These are phyloP conservation scores for Xylariales sp. DNA, from an alignment of 2,329 filamentous ascomycete species.

Conservation along the genomic window DNA sequence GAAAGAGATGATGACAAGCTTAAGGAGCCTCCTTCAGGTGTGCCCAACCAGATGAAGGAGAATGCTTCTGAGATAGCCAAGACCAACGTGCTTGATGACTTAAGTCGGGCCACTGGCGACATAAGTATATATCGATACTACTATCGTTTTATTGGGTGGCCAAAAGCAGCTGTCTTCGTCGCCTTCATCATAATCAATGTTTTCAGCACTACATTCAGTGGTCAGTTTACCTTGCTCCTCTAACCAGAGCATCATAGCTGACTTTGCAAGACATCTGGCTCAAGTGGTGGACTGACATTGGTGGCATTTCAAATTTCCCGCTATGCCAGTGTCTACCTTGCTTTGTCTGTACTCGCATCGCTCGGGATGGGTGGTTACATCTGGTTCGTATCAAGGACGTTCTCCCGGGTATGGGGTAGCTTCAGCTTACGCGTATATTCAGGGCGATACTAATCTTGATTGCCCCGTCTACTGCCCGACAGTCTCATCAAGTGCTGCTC, in stretches of 20 bases:
- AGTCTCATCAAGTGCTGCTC: constrained; percentile 1
- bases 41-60: neutral
- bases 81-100: neutral
- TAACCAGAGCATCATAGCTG: too few species aligned
- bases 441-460: constrained; percentile 5
- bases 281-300: constrained; percentile 42
- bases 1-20: neutral
- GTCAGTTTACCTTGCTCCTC: too few species aligned
- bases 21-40: neutral
- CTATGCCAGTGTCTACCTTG: constrained; percentile 32
- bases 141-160: neutral
- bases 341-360: constrained; percentile 19
- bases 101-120: neutral
- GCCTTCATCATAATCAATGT: neutral
- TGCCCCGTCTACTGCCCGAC: neutral
- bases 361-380: constrained; percentile 18
- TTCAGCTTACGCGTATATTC: too few species aligned
- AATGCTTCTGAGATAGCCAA: neutral
- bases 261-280: constrained; percentile 39
- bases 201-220: neutral
- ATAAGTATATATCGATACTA: neutral
- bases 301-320: constrained; percentile 26
- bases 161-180: neutral
- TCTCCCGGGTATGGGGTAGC: neutral
- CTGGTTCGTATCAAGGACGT: constrained; percentile 14